Evolutionary conservation across 2,329 filamentous ascomycete genomes (phyloP).

Genomic region (Talaromyces islandicus): DNA sequence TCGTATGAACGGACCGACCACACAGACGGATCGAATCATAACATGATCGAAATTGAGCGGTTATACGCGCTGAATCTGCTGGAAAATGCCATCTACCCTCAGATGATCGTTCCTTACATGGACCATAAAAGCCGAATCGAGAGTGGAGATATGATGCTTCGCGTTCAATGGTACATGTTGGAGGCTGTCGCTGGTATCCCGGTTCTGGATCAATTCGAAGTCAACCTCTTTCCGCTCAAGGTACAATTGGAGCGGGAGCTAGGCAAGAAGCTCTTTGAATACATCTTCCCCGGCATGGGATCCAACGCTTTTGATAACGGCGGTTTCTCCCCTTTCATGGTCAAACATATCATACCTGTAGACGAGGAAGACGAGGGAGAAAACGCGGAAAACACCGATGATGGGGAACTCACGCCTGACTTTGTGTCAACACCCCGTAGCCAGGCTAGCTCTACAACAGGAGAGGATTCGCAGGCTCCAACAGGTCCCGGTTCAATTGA

Average conservation of each 20-base stretch:
- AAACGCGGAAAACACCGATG: conserved; percentile 33
- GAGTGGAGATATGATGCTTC: conserved; percentile 73
- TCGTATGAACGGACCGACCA: conserved; percentile 95
- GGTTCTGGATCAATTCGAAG: conserved; percentile 94
- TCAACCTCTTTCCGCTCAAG: conserved; percentile 86
- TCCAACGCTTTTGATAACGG: conserved; percentile 45
- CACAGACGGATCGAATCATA: conserved; percentile 92
- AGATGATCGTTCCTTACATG: conserved; percentile 88
- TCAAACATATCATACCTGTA: conserved; percentile 44
- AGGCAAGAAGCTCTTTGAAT: conserved; percentile 89
- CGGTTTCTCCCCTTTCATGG: conserved; percentile 47
- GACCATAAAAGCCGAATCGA: conserved; percentile 56
- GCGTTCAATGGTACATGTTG: conserved; percentile 96
- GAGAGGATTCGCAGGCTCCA: conserved; percentile 47
- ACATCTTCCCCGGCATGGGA: conserved; percentile 86
- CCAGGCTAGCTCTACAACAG: conserved; percentile 28
- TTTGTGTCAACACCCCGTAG: conserved; percentile 33
- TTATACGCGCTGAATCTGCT: conserved; percentile 86
- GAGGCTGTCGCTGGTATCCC: conserved; percentile 97
- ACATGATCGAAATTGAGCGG: conserved; percentile 80
- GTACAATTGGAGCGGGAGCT: conserved; percentile 90
- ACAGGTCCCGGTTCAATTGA: conserved; percentile 70
- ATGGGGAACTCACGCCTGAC: conserved; percentile 46
- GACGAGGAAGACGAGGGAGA: conserved; percentile 36
- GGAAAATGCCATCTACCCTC: conserved; percentile 84